Base-by-base conservation (phyloP, 495 filamentous ascomycete genomes). In the Neurospora sp. region DNA sequence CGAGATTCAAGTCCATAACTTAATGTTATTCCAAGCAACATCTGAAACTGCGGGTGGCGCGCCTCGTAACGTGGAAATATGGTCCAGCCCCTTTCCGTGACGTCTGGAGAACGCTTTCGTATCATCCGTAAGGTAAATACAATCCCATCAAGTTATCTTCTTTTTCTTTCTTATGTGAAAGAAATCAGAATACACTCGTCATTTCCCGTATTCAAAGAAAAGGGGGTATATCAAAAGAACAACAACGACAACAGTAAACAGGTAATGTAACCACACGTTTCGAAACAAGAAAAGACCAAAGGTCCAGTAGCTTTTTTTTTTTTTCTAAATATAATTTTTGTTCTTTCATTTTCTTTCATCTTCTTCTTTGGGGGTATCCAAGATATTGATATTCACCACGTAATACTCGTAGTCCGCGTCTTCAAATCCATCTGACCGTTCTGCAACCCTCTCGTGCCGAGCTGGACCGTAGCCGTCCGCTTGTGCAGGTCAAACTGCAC, bases 401-500 rank as follows among this genome's bases (percentile, higher is more conserved):
- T 72, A 54, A 88, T 84, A 69, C 75, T 81, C 31, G 83, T 86
- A 9, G 76, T 77, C 27, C 80, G 80, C 11, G 82, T 83, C 77
- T 84, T 83, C 44, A 79, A 66, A 77, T 88, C 86, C 20, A 72
- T 74, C 75, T 84, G 82, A 8, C 84, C 85, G 9, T 80, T 83
- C 18, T 78, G 81, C n/a, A 86, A 75, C n/a, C 84, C 84, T 70
- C 86, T 78, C 38, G 85, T 85, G 42, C 86, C 86, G 31, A 86
- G 85, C 74, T 85, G 78, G 7, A 88, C 78, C 1, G 79, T 77
- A 11, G 86, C 86, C 39, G 81, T 82, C 38, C 83, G 79, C 75
- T 83, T 79, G 37, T 84, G 84, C 71, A 88, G 77, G 69, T 88
- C 83, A 72, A 88, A 88, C 76, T 87, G 78, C 73, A 88, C 86